Evolutionary conservation across 148 eudicot genomes (phyloP).

Genomic region (Silene latifolia): DNA sequence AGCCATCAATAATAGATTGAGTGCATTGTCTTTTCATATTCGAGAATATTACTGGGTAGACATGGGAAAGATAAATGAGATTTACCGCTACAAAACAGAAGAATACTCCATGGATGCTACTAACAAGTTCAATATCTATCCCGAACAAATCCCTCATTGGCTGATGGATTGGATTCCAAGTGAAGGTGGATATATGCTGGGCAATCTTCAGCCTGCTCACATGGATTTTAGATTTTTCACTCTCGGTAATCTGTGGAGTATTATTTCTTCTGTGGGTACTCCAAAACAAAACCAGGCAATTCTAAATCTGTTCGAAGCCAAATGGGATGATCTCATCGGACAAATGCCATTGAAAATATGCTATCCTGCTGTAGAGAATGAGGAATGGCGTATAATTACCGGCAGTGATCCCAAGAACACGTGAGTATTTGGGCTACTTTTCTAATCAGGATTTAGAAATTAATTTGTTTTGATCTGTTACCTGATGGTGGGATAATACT

Average conservation of each 20-base stretch:
- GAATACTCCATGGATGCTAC: constrained; percentile 85
- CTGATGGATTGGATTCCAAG: constrained; percentile 92
- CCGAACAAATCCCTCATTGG: constrained; percentile 95
- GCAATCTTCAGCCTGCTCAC: constrained; percentile 96
- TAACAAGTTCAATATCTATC: constrained; percentile 94
- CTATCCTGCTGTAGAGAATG: constrained; percentile 77
- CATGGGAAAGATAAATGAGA: constrained; percentile 83
- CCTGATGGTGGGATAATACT: background rate
- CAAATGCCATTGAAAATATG: constrained; percentile 90
- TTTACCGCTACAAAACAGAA: constrained; percentile 89
- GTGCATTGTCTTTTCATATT: constrained; percentile 89
- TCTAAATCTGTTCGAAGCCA: constrained; percentile 70
- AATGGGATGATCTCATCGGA: constrained; percentile 85
- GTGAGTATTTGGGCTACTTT: constrained; percentile 40
- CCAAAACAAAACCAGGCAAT: constrained; percentile 82
- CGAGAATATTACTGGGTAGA: constrained; percentile 97
- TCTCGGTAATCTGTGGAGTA: constrained; percentile 88
- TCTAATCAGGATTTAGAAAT: background rate
- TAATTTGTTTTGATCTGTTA: background rate
- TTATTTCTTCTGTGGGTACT: constrained; percentile 83
- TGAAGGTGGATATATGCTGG: constrained; percentile 88
- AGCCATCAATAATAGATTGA: constrained; percentile 76
- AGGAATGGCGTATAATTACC: constrained; percentile 94
- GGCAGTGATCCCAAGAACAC: constrained; percentile 96
- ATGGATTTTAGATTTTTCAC: constrained; percentile 98